Evolutionary conservation across 148 eudicot species (phyloP).

Genomic region (Polygonum aviculare): DNA sequence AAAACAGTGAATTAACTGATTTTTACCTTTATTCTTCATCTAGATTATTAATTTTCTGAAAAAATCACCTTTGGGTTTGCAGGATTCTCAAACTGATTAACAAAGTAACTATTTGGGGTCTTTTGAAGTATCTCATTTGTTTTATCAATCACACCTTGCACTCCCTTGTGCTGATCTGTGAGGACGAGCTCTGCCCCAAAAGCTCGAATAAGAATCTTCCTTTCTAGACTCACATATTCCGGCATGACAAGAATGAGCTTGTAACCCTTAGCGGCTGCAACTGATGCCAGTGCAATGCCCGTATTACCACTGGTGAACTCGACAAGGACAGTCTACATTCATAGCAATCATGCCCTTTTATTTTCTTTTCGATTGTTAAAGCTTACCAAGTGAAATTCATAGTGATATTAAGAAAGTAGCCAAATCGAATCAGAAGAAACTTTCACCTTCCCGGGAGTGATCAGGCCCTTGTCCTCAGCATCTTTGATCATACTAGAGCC

Average conservation of each 20-base stretch:
- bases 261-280: conserved; percentile 79
- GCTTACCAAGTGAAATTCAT: background rate
- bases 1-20: background rate
- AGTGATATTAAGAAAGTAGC: too few relatives aligned
- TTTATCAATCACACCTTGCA: conserved; percentile 7
- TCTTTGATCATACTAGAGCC: conserved; percentile 65
- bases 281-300: conserved; percentile 75
- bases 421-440: too few relatives aligned
- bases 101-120: conserved; percentile 4
- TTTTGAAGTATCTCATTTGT: conserved; percentile 10
- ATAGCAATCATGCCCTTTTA: background rate
- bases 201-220: background rate
- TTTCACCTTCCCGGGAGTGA: conserved; percentile 68
- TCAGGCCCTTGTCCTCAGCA: conserved; percentile 70
- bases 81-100: conserved; percentile 15
- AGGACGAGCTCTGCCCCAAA: conserved; percentile 14
- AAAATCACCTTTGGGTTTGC: conserved; percentile 3
- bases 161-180: background rate
- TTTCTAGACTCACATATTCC: conserved; percentile 6
- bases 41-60: background rate
- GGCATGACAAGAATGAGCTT: conserved; percentile 40
- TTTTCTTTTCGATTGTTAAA: background rate
- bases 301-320: conserved; percentile 88
- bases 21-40: background rate
- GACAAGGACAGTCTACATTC: conserved; percentile 57